phyloP scores from a whole-genome alignment of 2,329 filamentous ascomycete species.

The Fusarium verticillioides region DNA sequence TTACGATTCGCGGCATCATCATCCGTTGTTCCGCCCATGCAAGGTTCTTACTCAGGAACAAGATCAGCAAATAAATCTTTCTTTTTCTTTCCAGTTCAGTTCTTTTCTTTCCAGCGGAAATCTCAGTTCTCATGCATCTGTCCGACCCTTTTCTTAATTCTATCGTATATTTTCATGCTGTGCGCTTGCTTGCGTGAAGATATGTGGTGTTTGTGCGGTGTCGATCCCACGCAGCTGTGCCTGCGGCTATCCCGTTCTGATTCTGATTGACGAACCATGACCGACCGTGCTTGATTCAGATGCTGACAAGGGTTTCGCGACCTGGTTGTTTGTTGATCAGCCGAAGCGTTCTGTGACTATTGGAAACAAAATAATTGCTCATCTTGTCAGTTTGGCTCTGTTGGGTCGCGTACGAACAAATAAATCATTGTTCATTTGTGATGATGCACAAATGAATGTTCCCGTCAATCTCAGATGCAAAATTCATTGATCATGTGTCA shows the following conservation, averaged over 20 bases:
- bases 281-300: slow-evolving; percentile 22
- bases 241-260: slow-evolving; percentile 15
- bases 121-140: slow-evolving; percentile 10
- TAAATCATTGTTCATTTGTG: neutral
- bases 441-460: neutral
- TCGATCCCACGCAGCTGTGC: slow-evolving; percentile 29
- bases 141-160: neutral
- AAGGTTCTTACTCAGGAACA: neutral
- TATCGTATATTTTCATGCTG: slow-evolving; percentile 21
- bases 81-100: neutral
- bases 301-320: slow-evolving; percentile 17
- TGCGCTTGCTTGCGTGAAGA: neutral
- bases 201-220: slow-evolving; percentile 13
- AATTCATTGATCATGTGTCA: neutral
- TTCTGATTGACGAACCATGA: slow-evolving; percentile 23
- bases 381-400: neutral
- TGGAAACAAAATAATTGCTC: neutral
- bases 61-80: neutral
- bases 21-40: neutral
- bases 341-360: neutral
- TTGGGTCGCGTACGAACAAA: neutral
- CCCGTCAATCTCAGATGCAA: neutral
- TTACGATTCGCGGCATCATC: slow-evolving; percentile 6
- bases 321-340: slow-evolving; percentile 1
- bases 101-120: neutral